These are phyloP conservation scores for Flaveria ramosissima DNA, from an alignment of 129 eudicot genomes.

Conservation along the genomic window DNA sequence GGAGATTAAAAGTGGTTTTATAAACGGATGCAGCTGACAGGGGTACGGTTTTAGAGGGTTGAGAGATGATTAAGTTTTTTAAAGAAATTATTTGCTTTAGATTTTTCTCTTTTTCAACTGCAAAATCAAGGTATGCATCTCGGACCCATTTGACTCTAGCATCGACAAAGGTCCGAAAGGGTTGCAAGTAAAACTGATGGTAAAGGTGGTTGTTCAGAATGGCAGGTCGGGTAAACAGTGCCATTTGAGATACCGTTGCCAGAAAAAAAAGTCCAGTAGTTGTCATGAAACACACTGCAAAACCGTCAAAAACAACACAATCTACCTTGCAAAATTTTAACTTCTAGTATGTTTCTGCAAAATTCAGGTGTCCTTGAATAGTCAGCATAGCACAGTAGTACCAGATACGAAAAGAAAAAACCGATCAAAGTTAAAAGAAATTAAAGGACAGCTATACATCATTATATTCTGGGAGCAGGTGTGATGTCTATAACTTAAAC, in stretches of 20 bases:
- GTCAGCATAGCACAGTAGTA: constrained; percentile 13
- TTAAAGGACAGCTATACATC: not conserved
- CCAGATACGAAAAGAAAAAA: not conserved
- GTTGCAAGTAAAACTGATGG: constrained; percentile 32
- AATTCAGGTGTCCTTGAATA: not conserved
- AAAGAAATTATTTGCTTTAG: constrained; percentile 62
- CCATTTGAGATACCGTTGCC: constrained; percentile 20
- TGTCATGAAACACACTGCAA: not conserved
- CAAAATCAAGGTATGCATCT: constrained; percentile 75
- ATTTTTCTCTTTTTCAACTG: constrained; percentile 74
- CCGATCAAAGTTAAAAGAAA: not conserved
- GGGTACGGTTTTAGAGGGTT: constrained; percentile 65
- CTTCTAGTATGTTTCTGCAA: constrained; percentile 14
- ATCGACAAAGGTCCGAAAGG: constrained; percentile 64
- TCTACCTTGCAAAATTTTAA: not conserved
- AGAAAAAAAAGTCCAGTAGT: constrained; percentile 9
- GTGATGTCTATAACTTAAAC: too few relatives aligned
- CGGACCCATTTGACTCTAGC: constrained; percentile 87
- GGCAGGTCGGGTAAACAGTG: constrained; percentile 20
- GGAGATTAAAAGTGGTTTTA: constrained; percentile 59
- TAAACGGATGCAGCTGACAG: constrained; percentile 52
- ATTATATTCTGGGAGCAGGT: too few relatives aligned
- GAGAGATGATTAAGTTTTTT: constrained; percentile 60
- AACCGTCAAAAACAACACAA: not conserved
- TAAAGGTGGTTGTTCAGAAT: constrained; percentile 21